Evolutionary conservation across 305 asterid species (phyloP).

Genomic region (Vinca major): DNA sequence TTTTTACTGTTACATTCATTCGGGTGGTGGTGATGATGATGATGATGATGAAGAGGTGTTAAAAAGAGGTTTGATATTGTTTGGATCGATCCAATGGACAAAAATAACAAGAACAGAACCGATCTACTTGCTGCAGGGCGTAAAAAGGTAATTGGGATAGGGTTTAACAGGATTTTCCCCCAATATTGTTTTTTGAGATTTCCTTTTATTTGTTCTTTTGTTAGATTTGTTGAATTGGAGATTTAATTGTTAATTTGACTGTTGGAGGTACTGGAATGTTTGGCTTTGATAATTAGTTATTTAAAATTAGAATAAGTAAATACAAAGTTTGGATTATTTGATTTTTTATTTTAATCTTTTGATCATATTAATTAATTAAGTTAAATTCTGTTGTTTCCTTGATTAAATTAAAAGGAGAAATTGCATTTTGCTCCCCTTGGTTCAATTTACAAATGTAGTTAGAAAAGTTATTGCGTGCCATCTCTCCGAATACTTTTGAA

Average conservation of each 20-base stretch:
- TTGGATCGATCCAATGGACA: slow-evolving; percentile 65
- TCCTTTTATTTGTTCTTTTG: background rate
- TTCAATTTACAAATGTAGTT: background rate
- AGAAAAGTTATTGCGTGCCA: background rate
- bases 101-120: slow-evolving; percentile 61
- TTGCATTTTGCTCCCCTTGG: background rate
- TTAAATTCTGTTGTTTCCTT: no score
- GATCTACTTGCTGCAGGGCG: slow-evolving; percentile 95
- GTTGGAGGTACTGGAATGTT: background rate
- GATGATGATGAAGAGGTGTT: slow-evolving; percentile 1
- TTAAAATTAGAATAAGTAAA: background rate
- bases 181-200: background rate
- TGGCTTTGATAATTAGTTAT: background rate
- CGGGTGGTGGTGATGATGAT: background rate
- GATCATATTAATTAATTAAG: no score
- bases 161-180: background rate
- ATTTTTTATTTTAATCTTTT: background rate
- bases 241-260: background rate
- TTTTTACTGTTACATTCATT: background rate
- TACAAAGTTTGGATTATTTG: background rate
- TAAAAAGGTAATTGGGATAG: slow-evolving; percentile 48
- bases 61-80: slow-evolving; percentile 11
- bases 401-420: background rate
- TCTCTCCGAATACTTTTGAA: background rate
- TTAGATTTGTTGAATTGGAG: background rate